phyloP scores from a whole-genome alignment of 2,329 filamentous ascomycete species.

The Neofusicoccum laricinum region DNA sequence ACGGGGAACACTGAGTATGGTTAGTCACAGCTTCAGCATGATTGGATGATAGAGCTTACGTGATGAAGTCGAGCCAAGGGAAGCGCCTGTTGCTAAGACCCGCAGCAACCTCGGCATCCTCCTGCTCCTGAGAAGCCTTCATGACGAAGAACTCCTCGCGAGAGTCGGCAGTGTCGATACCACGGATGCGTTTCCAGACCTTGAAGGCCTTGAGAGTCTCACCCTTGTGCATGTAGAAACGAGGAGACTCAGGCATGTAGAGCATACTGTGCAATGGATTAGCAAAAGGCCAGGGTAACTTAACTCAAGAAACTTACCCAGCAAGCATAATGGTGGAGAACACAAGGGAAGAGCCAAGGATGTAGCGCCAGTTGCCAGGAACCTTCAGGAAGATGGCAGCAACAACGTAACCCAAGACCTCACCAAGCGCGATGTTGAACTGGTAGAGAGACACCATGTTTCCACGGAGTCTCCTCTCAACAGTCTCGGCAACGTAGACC shows the following conservation, averaged over 20 bases:
- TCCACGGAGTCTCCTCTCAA: constrained; percentile 64
- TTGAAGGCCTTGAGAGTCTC: constrained; percentile 58
- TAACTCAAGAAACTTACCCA: constrained; percentile 26
- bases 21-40: too few relatives aligned
- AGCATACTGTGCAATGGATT: constrained; percentile 52
- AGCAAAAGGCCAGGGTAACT: neutral
- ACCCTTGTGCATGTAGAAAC: constrained; percentile 69
- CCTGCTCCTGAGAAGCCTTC: constrained; percentile 61
- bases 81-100: constrained; percentile 55
- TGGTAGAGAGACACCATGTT: constrained; percentile 74
- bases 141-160: constrained; percentile 71
- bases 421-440: constrained; percentile 72
- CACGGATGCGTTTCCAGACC: constrained; percentile 72
- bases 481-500: constrained; percentile 71
- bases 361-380: constrained; percentile 68
- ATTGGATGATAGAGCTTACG: constrained; percentile 23
- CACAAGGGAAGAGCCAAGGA: constrained; percentile 68
- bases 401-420: constrained; percentile 70
- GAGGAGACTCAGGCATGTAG: constrained; percentile 68
- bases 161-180: constrained; percentile 54
- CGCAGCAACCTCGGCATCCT: constrained; percentile 49
- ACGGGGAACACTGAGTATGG: constrained; percentile 20
- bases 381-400: constrained; percentile 72
- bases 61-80: constrained; percentile 73
- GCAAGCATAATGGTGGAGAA: constrained; percentile 63